A percentile compares a stretch with the other conserved stretches of the same genome.
phyloP scores from a whole-genome alignment of 2,329 filamentous ascomycete genomes.

The Ampelomyces quisqualis region DNA sequence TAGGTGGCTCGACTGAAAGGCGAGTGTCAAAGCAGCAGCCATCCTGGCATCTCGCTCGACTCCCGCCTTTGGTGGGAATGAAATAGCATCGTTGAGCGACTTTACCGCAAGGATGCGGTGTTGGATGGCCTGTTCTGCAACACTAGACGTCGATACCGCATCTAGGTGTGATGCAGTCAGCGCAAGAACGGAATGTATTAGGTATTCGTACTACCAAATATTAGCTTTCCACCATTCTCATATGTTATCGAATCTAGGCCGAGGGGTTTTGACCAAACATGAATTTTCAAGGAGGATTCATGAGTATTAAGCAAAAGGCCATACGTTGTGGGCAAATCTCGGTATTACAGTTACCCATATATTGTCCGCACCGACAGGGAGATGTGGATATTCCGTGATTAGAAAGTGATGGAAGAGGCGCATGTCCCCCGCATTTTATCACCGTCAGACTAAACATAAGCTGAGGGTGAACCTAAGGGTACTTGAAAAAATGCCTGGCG shows the following conservation, averaged over 20 bases:
- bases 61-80: conserved; percentile 33
- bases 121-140: conserved; percentile 60
- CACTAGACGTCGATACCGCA: conserved; percentile 50
- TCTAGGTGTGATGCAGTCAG: conserved; percentile 67
- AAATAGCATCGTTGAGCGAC: conserved; percentile 42
- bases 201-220: conserved; percentile 62
- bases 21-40: conserved; percentile 40
- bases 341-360: conserved; percentile 69
- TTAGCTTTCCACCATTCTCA: background rate
- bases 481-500: conserved; percentile 39
- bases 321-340: conserved; percentile 65
- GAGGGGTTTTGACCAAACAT: too few relatives aligned
- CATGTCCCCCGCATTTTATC: conserved; percentile 58
- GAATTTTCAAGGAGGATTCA: background rate
- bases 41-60: conserved; percentile 42
- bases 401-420: conserved; percentile 69
- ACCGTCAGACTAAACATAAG: conserved; percentile 14
- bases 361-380: conserved; percentile 64
- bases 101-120: conserved; percentile 67
- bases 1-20: conserved; percentile 43
- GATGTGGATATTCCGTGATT: conserved; percentile 61
- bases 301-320: conserved; percentile 17
- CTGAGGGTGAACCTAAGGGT: conserved; percentile 3
- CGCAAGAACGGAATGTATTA: conserved; percentile 71
- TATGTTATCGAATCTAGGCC: too few relatives aligned